Evolutionary conservation across 768 basidiomycete species (phyloP), one percentile per base, ranked within the genome.

Genomic region (Cyclocybe aegerita): DNA sequence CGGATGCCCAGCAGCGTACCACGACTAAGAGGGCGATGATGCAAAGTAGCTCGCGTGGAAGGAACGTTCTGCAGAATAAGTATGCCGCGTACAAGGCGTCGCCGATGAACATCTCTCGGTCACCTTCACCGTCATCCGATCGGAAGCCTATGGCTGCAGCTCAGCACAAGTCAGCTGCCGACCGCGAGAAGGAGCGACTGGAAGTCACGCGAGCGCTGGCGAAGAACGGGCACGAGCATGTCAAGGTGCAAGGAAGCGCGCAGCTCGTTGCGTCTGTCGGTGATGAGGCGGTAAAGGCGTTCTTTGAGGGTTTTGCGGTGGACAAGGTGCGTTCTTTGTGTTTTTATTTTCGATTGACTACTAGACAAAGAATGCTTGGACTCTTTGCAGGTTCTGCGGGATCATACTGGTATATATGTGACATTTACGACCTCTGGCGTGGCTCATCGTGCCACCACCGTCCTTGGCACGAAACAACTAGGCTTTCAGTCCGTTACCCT

Each of bases 341-440:
- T 54, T 10, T 53, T 52, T 45, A 45, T 48, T 17, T 39, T 41
- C 12, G 9, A 16, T 17, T 4, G 31, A 10, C 6, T n/a, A 39
- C 17, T 45, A 10, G n/a, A 31, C 37, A 45, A 12, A 34, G 5
- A 45, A 43, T 43, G 34, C 35, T 49, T 47, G 32, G 37, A 5
- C 50, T 43, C 32, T 50, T 43, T 48, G 32, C 49, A 91, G 88
- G 76, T 94, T 23, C 71, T 93, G 1, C 79, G 81, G 54, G 88
- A 89, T 63, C 77, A 80, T 44, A 68, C 70, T 1, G 88, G 85
- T 8, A 87, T 90, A 76, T 95, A 93, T 62, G 78, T 94, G 55
- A 88, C 92, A 3, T 98, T 97, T 64, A 61, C 71, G 14, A 79
- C 81, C 4, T 62, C 73, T 2, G 80, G 80, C 48, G 65, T 78